phyloP scores from a whole-genome alignment of 352 stramenopile species.

The Globisporangium nagaii region DNA sequence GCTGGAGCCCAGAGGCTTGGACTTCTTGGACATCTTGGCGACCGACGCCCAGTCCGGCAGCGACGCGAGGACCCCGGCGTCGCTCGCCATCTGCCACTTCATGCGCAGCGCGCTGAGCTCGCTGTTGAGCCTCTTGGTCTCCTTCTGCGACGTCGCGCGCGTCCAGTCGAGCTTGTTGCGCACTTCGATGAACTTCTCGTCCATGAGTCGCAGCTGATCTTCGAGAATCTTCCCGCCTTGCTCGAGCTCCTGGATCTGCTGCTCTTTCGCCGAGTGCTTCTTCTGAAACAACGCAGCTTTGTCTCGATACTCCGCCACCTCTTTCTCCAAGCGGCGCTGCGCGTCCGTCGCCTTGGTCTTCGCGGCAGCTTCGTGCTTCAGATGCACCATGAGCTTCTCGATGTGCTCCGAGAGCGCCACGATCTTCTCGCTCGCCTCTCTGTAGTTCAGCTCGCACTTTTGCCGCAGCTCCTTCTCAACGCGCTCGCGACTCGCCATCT shows the following conservation, averaged over 20 bases:
- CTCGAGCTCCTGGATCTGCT: conserved; percentile 87
- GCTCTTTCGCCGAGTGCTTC: conserved; percentile 81
- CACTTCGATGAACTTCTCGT: conserved; percentile 97
- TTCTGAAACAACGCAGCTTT: conserved; percentile 58
- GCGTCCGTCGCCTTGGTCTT: conserved; percentile 87
- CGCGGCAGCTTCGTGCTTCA: conserved; percentile 93
- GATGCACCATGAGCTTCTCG: conserved; percentile 95
- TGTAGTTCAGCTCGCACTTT: conserved; percentile 58
- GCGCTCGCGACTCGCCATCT: conserved; percentile 75
- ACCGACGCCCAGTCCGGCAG: conserved; percentile 42
- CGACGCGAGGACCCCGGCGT: conserved; percentile 33
- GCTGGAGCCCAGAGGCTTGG: conserved; percentile 34
- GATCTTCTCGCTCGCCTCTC: conserved; percentile 82
- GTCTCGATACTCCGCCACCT: conserved; percentile 63
- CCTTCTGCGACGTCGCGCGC: conserved; percentile 77
- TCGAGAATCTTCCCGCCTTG: conserved; percentile 93
- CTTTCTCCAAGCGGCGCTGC: conserved; percentile 73
- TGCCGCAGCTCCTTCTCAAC: conserved; percentile 84
- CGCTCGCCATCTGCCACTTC: conserved; percentile 72
- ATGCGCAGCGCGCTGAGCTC: conserved; percentile 62
- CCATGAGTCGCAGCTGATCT: conserved; percentile 95
- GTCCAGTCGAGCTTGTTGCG: conserved; percentile 95
- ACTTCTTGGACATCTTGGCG: conserved; percentile 24
- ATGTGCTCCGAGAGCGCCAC: conserved; percentile 92
- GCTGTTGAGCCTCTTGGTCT: conserved; percentile 62